A percentile compares a stretch with the other conserved stretches of the same genome.
phyloP scores from a whole-genome alignment of 2,329 filamentous ascomycete genomes.

The Xylaria arbuscula region DNA sequence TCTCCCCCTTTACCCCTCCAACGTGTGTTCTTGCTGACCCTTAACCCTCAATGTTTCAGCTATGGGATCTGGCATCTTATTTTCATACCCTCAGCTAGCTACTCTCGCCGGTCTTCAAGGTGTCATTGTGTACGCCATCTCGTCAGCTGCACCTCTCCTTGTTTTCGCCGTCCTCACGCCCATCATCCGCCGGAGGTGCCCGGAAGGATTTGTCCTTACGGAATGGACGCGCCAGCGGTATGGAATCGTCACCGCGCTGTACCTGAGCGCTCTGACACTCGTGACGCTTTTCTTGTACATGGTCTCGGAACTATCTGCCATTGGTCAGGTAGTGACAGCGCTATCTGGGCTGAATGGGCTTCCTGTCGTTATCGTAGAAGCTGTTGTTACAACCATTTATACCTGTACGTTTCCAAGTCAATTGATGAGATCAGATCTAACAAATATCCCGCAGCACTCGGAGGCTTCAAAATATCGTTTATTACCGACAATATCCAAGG shows the following conservation, averaged over 20 bases:
- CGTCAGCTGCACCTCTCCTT: conserved; percentile 77
- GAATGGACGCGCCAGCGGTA: conserved; percentile 87
- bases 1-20: conserved; percentile 49
- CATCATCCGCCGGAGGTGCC: conserved; percentile 81
- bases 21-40: conserved; percentile 51
- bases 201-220: conserved; percentile 85
- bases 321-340: conserved; percentile 80
- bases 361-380: conserved; percentile 81
- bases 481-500: conserved; percentile 86
- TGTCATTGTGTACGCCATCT: conserved; percentile 78
- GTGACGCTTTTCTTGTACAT: conserved; percentile 89
- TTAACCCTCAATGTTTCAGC: conserved; percentile 67
- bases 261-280: conserved; percentile 80
- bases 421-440: conserved; percentile 31
- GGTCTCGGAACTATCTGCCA: conserved; percentile 83
- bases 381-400: conserved; percentile 82
- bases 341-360: conserved; percentile 80
- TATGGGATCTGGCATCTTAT: conserved; percentile 84
- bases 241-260: conserved; percentile 74
- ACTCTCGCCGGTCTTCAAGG: conserved; percentile 84
- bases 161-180: conserved; percentile 80
- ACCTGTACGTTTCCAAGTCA: conserved; percentile 68
- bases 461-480: conserved; percentile 86
- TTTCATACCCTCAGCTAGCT: conserved; percentile 83
- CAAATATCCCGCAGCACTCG: conserved; percentile 66